Evolutionary conservation across 495 filamentous ascomycete species (phyloP), one percentile per base, ranked within the genome.

Genomic region (Neurospora terricola): DNA sequence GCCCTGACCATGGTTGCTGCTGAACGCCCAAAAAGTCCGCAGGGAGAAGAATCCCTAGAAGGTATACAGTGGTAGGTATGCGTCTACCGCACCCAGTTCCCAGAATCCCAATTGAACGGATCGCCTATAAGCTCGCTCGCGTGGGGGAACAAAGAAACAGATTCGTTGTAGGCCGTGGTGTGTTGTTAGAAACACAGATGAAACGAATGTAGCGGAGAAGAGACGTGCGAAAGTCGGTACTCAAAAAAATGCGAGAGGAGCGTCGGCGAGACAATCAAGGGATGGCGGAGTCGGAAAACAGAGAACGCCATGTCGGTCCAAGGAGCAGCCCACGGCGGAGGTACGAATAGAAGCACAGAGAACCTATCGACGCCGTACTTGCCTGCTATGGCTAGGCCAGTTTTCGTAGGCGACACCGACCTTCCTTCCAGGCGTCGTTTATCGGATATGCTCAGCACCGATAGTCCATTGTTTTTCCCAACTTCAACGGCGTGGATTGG

Each of bases 1-100:
- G 81, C 82, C 48, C 81, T 73, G 37, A 79, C 70, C 81, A 82
- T 83, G 54, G 18, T 66, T 66, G 54, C 54, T 66, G 54, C 54
- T 66, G 54, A 66, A 66, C 54, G 54, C 27, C 30, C 54, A 34
- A 4, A 36, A 66, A 30, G 10, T 34, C 27, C 14, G 14, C 54
- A 66, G 54, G 14, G 14, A 34, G 54, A 62, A 62, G 43, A n/a
- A 66, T 66, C 54, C 54, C 54, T 66, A 14, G 27, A 62, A 30
- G 27, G 54, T 62, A 62, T 62, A 30, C 54, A 66, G 12, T 66
- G 54, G 54, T 66, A 34, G 21, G 27, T 62, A 62, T 30, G 54
- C 23, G 23, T 62, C 54, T 62, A 36, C 27, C 54, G 27, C 54
- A 66, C 30, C 30, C 54, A 66, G 54, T 30, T 18, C 27, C 54